Base-by-base conservation (phyloP, 164 flowering plant species). In the Chimonanthus praecox region DNA sequence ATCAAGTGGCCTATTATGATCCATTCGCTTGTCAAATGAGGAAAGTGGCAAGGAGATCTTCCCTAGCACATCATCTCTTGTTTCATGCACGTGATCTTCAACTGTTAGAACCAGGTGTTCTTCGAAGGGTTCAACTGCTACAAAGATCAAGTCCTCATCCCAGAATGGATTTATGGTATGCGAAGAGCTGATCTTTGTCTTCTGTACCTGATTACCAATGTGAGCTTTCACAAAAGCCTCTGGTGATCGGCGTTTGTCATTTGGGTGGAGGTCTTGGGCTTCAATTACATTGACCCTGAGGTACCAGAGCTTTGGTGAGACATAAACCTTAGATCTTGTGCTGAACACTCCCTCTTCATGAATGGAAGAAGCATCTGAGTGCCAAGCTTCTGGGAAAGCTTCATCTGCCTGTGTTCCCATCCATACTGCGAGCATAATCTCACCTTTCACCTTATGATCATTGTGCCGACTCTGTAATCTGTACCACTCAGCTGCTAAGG, bases 401-500 rank as follows among this genome's bases (percentile, higher is more conserved):
- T 92, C 97, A 75, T 92, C 94, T n/a, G 93, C 94, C 72, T 90
- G 94, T 2, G 94, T 90, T 64, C 93, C 97, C 87, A 92, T 87
- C 97, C 97, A 90, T 47, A 90, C 94, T 3, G 97, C 93, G 43
- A 90, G 84, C 97, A 90, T 90, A 0, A 92, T 72, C 72, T 92
- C 92, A 54, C 94, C 94, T 75, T 74, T 86, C 72, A 86, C 85
- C 77, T 86, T 88, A 54, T 73, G 76, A 0, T 85, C 85, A 16
- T 90, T 90, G 0, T 71, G 75, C 61, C 88, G 78, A 49, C 87
- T 84, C 74, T 89, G 91, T 61, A 92, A 68, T 72, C 92, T 81
- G 74, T 92, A 92, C 97, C 97, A 92, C 69, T 92, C 94, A 10
- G 94, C 91, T 6, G 97, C 97, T 74, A 92, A 74, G 16, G 97